Evolutionary conservation across 345 rosid species (phyloP), one percentile per base, ranked within the genome.

Genomic region (Ailanthus altissimus): DNA sequence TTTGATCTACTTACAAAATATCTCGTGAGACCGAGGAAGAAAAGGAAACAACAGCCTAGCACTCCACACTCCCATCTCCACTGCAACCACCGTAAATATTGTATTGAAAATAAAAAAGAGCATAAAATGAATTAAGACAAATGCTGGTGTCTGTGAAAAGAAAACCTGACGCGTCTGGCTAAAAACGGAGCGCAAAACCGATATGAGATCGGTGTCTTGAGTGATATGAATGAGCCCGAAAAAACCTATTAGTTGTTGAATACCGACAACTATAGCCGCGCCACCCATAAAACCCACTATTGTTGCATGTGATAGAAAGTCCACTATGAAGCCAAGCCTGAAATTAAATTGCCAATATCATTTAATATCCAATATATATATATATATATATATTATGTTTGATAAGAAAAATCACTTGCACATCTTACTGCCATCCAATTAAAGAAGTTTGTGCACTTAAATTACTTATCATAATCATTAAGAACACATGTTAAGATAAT

Each of bases 271-370:
- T 11, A 97, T 92, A n/a, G 99, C 99, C 78, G 98, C 99, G 77
- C 99, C 99, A 54, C 86, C 97, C 99, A 92, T 94, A 84, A 97
- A 97, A 21, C 99, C 99, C 68, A 96, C 94, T 85, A 96, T 92
- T 25, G 98, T 90, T 81, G 98, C 97, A 83, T 97, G 98, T 74
- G 99, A 97, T 63, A 97, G 80, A 83, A 97, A 90, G 67, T 92
- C 99, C 92, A 97, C 97, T 21, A 97, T 80, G 69, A 97, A 92
- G 53, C 98, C 99, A 32, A 97, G 89, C 83, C 99, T 95, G 86
- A 82, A 81, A 11, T 6, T 18, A 23, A n/a, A n/a, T 25, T 23
- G 45, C 28, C 10, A 40, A 50, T 38, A 45, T n/a, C 32, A 58
- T 58, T 59, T 16, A 66, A 51, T 51, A 51, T 4, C 42, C 64